Percentiles rank a stretch among this genome's conserved stretches.
phyloP scores from a whole-genome alignment of 306 rosid species.

The Lathyrus oleraceus region DNA sequence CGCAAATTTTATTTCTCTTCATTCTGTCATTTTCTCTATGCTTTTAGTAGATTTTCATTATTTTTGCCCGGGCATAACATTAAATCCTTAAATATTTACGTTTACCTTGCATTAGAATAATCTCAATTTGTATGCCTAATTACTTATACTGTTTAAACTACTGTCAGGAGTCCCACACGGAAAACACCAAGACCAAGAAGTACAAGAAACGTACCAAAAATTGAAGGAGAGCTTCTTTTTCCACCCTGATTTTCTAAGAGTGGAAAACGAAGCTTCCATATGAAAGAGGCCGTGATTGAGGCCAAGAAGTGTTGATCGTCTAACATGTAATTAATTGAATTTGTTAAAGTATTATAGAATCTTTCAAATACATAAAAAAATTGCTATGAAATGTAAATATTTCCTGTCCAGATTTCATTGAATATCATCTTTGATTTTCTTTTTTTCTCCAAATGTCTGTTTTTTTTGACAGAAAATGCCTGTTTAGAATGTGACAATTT shows the following conservation, averaged over 20 bases:
- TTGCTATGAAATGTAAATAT: slow-evolving; percentile 20
- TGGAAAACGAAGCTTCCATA: not conserved
- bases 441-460: not conserved
- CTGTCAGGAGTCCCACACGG: slow-evolving; percentile 61
- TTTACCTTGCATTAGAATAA: slow-evolving; percentile 7
- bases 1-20: not conserved
- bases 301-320: slow-evolving; percentile 32
- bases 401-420: slow-evolving; percentile 21
- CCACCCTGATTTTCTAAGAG: not conserved
- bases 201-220: slow-evolving; percentile 36
- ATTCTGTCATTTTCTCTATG: slow-evolving; percentile 9
- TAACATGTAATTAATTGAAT: not conserved
- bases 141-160: slow-evolving; percentile 22
- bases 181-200: slow-evolving; percentile 52
- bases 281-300: slow-evolving; percentile 32
- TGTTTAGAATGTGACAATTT: not conserved
- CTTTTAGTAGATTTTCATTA: slow-evolving; percentile 3
- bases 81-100: slow-evolving; percentile 1
- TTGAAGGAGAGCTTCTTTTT: slow-evolving; percentile 1
- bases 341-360: not conserved
- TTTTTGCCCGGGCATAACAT: slow-evolving; percentile 13
- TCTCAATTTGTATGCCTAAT: slow-evolving; percentile 15
- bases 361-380: not conserved
- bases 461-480: not conserved
- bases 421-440: not conserved